Percentiles rank a stretch among this genome's conserved stretches.
These are phyloP conservation scores for Yueomyces sp. DNA, from an alignment of 805 yeast genomes.

Conservation along the genomic window DNA sequence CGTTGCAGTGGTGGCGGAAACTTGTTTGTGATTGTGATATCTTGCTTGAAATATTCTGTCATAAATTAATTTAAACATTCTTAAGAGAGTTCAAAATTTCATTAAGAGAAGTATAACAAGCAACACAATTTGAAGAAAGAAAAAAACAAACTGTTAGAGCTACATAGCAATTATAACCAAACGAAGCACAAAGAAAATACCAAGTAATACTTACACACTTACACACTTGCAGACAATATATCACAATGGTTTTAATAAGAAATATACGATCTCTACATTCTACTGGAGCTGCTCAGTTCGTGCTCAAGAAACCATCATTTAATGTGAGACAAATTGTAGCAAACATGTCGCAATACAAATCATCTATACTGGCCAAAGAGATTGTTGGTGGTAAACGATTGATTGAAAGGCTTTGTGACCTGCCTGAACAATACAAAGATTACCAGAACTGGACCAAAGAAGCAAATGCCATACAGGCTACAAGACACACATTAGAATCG, in stretches of 20 bases:
- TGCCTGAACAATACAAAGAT: slow-evolving; percentile 18
- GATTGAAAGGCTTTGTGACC: slow-evolving; percentile 12
- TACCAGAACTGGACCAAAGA: slow-evolving; percentile 10
- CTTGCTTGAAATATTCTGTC: too few relatives aligned
- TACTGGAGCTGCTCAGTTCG: background rate
- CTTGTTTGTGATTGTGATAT: too few relatives aligned
- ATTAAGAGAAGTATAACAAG: too few relatives aligned
- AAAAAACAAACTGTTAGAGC: background rate
- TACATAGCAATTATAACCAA: background rate
- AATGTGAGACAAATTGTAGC: slow-evolving; percentile 14
- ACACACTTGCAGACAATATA: too few relatives aligned
- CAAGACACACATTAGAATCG: slow-evolving; percentile 19
- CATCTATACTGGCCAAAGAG: slow-evolving; percentile 18
- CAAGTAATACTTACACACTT: background rate
- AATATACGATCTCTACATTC: background rate
- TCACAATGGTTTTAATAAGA: too few relatives aligned
- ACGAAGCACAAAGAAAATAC: background rate
- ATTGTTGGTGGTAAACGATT: slow-evolving; percentile 12
- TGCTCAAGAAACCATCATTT: slow-evolving; percentile 16
- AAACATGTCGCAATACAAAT: slow-evolving; percentile 8
- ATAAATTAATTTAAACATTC: too few relatives aligned
- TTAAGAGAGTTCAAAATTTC: too few relatives aligned
- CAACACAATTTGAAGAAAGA: too few relatives aligned
- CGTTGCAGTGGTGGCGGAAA: too few relatives aligned
- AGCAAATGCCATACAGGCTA: slow-evolving; percentile 18